A percentile compares a stretch with the other conserved stretches of the same genome.
Evolutionary conservation across 2,329 filamentous ascomycete genomes (phyloP).

Genomic region (Aspergillus sp.): DNA sequence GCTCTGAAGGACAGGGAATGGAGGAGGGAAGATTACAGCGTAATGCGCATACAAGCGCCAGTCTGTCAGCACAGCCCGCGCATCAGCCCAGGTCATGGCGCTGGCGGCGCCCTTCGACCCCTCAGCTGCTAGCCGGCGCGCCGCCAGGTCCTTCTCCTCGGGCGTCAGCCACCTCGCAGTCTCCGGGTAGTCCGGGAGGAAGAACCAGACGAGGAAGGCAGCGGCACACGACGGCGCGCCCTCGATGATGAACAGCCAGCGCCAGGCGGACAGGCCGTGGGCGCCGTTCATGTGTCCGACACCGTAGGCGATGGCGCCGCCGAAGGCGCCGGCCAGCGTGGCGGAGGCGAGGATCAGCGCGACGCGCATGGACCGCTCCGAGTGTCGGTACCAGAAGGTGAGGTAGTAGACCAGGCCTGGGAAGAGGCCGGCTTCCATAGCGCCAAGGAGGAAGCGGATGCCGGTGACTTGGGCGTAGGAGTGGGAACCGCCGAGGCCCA

Average conservation of each 20-base stretch:
- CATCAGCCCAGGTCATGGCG: constrained; percentile 49
- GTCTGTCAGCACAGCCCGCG: constrained; percentile 48
- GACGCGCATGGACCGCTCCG: constrained; percentile 58
- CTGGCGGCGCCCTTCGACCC: constrained; percentile 34
- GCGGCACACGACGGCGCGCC: constrained; percentile 38
- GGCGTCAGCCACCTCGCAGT: constrained; percentile 45
- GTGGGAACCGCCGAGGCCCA: constrained; percentile 46
- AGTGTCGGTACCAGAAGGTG: constrained; percentile 55
- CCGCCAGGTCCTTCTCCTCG: constrained; percentile 44
- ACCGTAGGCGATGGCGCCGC: constrained; percentile 55
- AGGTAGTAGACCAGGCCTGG: constrained; percentile 49
- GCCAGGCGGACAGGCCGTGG: constrained; percentile 40
- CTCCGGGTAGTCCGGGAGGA: constrained; percentile 51
- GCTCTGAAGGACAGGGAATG: constrained; percentile 4
- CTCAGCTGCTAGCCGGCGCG: constrained; percentile 40
- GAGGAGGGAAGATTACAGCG: constrained; percentile 34
- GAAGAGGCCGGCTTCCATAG: constrained; percentile 52
- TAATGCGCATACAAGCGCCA: constrained; percentile 55
- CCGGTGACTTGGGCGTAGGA: constrained; percentile 45
- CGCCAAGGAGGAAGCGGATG: constrained; percentile 48
- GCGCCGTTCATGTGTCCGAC: constrained; percentile 38
- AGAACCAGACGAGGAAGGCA: constrained; percentile 43
- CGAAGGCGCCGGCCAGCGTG: constrained; percentile 55
- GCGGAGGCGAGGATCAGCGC: constrained; percentile 54
- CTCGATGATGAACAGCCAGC: constrained; percentile 50